phyloP scores from a whole-genome alignment of 441 rosid genomes.

The Bocquillonia castaneifolia region DNA sequence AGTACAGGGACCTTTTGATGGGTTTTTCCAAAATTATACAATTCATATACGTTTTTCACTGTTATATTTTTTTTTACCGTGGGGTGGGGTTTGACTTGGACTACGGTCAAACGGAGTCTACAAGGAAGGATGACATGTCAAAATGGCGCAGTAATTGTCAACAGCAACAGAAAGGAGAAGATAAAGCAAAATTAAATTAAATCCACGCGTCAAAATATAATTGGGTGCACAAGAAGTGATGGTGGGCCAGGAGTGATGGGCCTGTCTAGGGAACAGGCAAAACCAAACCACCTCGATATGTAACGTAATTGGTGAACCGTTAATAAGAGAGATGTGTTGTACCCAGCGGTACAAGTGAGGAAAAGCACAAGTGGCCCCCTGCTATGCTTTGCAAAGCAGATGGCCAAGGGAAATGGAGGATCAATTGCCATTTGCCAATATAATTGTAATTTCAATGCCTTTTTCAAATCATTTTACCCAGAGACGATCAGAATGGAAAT shows the following conservation, averaged over 20 bases:
- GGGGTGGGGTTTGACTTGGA: slow-evolving; percentile 8
- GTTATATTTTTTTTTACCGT: not conserved
- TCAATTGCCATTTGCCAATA: too few species aligned
- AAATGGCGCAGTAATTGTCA: not conserved
- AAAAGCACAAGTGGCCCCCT: not conserved
- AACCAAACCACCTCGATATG: not conserved
- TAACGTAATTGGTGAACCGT: not conserved
- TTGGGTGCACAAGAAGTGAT: not conserved
- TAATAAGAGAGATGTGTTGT: not conserved
- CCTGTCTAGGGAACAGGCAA: not conserved
- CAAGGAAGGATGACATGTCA: slow-evolving; percentile 1
- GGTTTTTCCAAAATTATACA: too few species aligned
- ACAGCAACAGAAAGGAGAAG: not conserved
- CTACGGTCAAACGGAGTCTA: slow-evolving; percentile 19
- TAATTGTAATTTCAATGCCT: not conserved
- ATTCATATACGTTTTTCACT: too few species aligned
- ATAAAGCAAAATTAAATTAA: not conserved
- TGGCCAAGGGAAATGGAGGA: too few species aligned
- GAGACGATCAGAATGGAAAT: too few species aligned
- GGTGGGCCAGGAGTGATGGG: slow-evolving; percentile 3
- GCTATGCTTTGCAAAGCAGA: too few species aligned
- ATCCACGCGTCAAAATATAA: not conserved
- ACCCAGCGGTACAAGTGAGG: not conserved
- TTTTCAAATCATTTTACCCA: not conserved
- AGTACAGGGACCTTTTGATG: too few species aligned